Percentiles rank a stretch among this genome's conserved stretches.
phyloP scores from a whole-genome alignment of 306 rosid species.

The Sphenostylis stenocarpa region DNA sequence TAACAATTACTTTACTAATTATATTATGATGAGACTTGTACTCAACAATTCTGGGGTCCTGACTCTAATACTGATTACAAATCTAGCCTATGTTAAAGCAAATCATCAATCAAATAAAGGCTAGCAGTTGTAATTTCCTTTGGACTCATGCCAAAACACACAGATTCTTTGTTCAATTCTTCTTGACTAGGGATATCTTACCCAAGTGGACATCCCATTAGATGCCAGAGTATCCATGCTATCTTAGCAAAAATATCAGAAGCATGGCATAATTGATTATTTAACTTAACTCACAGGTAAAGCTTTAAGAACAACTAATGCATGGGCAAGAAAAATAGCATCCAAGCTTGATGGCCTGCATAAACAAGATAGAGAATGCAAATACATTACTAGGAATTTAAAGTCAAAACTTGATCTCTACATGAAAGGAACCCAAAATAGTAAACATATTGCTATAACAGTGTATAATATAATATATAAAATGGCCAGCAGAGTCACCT shows the following conservation, averaged over 20 bases:
- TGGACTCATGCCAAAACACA: neutral
- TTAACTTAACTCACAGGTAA: conserved; percentile 86
- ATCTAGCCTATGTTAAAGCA: neutral
- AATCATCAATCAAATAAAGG: neutral
- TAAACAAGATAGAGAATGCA: conserved; percentile 26
- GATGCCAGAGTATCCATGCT: neutral
- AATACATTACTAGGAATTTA: conserved; percentile 18
- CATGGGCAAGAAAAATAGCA: conserved; percentile 79
- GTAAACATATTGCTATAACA: neutral
- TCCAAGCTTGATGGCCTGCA: conserved; percentile 87
- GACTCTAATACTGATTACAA: neutral
- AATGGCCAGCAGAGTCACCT: conserved; percentile 49
- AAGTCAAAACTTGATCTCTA: neutral
- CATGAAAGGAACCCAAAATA: neutral
- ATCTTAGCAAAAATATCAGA: neutral
- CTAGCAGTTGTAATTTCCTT: conserved; percentile 14
- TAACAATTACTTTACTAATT: conserved; percentile 5
- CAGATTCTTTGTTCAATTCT: conserved; percentile 7
- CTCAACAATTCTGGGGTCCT: neutral
- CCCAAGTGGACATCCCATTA: neutral
- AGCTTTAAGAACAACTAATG: conserved; percentile 61
- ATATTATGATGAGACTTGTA: neutral
- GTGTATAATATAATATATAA: neutral
- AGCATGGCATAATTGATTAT: neutral
- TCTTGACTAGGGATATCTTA: neutral